Evolutionary conservation across 1,139 yeast species (phyloP), one percentile per base, ranked within the genome.

Genomic region (Blastobotrys proliferans): DNA sequence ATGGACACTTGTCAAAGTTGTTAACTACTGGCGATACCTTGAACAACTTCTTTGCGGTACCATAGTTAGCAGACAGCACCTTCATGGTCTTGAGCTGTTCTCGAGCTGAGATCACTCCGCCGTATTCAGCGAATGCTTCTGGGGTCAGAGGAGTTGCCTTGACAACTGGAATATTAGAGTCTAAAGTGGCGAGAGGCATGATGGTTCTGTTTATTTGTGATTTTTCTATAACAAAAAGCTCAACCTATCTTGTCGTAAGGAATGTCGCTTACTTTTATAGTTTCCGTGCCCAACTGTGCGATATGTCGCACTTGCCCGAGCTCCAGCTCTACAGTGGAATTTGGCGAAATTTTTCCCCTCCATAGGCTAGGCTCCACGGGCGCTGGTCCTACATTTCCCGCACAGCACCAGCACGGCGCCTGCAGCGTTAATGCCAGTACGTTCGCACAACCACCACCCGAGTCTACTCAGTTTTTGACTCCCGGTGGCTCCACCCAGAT

Each of bases 21-120:
- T 83, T 82, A 9, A 66, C 64, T 2, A 84, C 69, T 1, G 87
- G 82, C 2, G 92, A 79, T 8, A 87, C 94, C 50, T 81, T 73
- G 53, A 76, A 78, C 38, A 86, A 64, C 57, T 88, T 90, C 4
- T 77, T 69, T 1, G 97, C 97, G 2, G 97, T 88, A n/a, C 97
- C 97, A 57, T 90, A 88, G 62, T 90, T 90, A 5, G 96, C 97
- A 18, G 73, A 68, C 11, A 77, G 65, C 60, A 79, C 53, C 42
- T 62, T 46, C 56, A 67, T 58, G 28, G 68, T 44, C 48, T 62
- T 33, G 38, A 75, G 61, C 53, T 78, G 80, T 50, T 78, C 76
- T 41, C 66, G 66, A 3, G 83, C 75, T 5, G 82, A 76, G 34
- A 79, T 70, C 16, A 79, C 69, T 6, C 73, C 67, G 1, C 86